Conservation (phyloP, 352 stramenopile genomes). For the Globisporangium takayamanum region DNA sequence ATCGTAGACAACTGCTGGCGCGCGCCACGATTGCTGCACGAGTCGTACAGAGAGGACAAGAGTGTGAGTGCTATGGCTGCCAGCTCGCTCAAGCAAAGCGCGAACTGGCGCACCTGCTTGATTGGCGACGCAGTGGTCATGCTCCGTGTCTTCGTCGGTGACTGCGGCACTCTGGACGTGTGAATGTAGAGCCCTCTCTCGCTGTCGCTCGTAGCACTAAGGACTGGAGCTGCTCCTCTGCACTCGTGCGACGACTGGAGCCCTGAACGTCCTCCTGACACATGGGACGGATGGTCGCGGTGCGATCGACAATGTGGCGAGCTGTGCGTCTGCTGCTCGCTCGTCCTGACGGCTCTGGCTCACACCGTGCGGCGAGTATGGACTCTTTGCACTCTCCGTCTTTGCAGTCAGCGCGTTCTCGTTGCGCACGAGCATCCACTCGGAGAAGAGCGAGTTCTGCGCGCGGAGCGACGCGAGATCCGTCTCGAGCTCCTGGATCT, state of each 20-base stretch:
- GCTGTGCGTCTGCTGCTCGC: not conserved
- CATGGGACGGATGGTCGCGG: not conserved
- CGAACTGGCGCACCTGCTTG: slow-evolving; percentile 15
- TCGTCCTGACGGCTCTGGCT: too few species aligned
- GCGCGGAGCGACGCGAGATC: slow-evolving; percentile 51
- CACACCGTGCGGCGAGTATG: not conserved
- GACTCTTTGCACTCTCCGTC: slow-evolving; percentile 1
- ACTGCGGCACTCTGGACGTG: slow-evolving; percentile 18
- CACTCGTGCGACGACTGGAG: not conserved
- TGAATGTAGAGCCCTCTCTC: slow-evolving; percentile 20
- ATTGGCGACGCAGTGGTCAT: slow-evolving; percentile 34
- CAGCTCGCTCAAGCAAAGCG: too few species aligned
- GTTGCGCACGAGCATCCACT: slow-evolving; percentile 76
- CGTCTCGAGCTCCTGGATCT: slow-evolving; percentile 45
- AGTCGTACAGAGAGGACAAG: not conserved
- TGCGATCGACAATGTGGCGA: not conserved
- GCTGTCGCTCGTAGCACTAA: not conserved
- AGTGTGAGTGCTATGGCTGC: too few species aligned
- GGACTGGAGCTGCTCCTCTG: not conserved
- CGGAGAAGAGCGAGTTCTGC: slow-evolving; percentile 64
- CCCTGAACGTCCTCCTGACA: not conserved
- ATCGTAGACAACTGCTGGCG: slow-evolving; percentile 3
- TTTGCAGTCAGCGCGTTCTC: slow-evolving; percentile 37
- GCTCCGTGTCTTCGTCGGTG: slow-evolving; percentile 27
- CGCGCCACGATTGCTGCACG: slow-evolving; percentile 10